A percentile compares a stretch with the other conserved stretches of the same genome.
These are phyloP conservation scores for Tylopilus subfusipes DNA, from an alignment of 768 basidiomycete species.

Conservation along the genomic window DNA sequence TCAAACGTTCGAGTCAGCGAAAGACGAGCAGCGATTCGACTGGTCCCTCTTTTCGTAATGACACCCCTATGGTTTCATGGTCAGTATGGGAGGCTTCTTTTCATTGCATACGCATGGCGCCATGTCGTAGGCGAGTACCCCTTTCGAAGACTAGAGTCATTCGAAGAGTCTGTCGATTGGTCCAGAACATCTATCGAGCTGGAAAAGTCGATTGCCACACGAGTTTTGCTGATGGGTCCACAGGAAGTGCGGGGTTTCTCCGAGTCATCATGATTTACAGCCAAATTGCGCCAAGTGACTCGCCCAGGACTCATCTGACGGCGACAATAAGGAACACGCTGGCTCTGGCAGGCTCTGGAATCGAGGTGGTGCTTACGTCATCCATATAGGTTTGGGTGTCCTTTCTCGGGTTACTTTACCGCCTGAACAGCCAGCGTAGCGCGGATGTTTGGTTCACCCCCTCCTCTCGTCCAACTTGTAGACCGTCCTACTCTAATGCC, in stretches of 20 bases:
- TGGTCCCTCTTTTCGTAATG: background rate
- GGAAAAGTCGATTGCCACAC: background rate
- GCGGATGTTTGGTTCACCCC: slow-evolving; percentile 23
- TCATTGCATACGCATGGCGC: background rate
- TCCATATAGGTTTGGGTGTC: slow-evolving; percentile 9
- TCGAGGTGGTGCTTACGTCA: slow-evolving; percentile 27
- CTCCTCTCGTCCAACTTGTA: slow-evolving; percentile 16
- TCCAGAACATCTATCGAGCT: background rate
- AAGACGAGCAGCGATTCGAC: background rate
- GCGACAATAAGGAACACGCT: slow-evolving; percentile 2
- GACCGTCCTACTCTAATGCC: slow-evolving; percentile 31
- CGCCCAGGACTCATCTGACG: slow-evolving; percentile 1
- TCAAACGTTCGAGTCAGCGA: background rate
- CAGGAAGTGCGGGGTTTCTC: slow-evolving; percentile 6
- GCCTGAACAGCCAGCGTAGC: slow-evolving; percentile 15
- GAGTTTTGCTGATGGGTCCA: background rate
- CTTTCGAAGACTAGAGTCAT: too few relatives aligned
- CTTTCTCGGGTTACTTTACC: slow-evolving; percentile 14
- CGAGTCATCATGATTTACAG: background rate
- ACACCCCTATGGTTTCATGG: background rate
- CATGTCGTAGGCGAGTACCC: too few relatives aligned
- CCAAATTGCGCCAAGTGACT: slow-evolving; percentile 9
- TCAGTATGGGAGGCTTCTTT: background rate
- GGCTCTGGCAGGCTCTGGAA: slow-evolving; percentile 11
- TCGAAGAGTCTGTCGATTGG: background rate